Base-by-base conservation (phyloP, 2,329 filamentous ascomycete genomes). In the Zalaria sp. region DNA sequence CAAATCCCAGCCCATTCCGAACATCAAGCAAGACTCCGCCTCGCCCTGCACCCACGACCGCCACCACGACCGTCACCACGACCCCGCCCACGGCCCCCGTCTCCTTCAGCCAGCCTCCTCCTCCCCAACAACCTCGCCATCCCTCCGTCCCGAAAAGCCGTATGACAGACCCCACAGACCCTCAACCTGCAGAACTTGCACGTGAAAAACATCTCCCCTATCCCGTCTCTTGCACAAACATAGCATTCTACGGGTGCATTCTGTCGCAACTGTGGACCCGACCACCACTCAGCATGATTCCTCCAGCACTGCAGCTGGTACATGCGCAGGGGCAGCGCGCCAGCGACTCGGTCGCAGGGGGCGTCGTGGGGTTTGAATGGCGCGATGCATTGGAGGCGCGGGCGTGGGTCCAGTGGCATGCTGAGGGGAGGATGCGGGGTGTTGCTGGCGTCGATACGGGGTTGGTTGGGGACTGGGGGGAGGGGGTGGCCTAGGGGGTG, bases 151-250 rank as follows among this genome's bases (percentile, higher is more conserved):
- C 32, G 37, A 5, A 43, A 40, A 7, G 32, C 34, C 18, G 18
- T 26, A 25, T 38, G 34, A 25, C 42, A 43, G 32, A 39, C 42
- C n/a, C 29, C 42, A 35, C 42, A 43, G n/a, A 43, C 37, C 34
- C 42, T 40, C 27, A 43, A 18, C 2, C 9, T 11, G 31, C 42
- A 43, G 8, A 35, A 43, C 11, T 29, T 38, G 38, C 42, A 43
- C 25, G 39, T 43, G 25, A 26, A 43, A 18, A 29, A 34, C 7
- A 40, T 27, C 32, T 39, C 42, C 5, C n/a, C 11, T 34, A 11
- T 25, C 27, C 38, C 39, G 25, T 40, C 42, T n/a, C 36, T 31
- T 7, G 29, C 42, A 18, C 42, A 43, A 7, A 43, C 32, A 25
- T 38, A 40, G 25, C 42, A 43, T 27, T 43, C 42, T 5, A 40